phyloP scores from a whole-genome alignment of 2,329 filamentous ascomycete genomes.

The Diaporthe longicolla region DNA sequence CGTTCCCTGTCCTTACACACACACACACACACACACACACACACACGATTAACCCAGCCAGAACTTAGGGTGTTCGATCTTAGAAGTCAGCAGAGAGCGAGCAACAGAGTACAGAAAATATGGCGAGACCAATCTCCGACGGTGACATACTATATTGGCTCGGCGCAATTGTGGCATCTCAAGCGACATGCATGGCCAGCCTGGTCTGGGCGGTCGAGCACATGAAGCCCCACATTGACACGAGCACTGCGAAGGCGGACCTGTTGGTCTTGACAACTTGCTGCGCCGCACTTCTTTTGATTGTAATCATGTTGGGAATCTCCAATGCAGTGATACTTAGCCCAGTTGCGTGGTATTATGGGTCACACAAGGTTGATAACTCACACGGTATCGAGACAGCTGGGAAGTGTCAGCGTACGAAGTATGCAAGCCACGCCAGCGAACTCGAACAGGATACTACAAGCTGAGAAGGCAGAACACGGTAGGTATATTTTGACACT shows the following conservation, averaged over 20 bases:
- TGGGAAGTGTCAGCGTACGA: too few relatives aligned
- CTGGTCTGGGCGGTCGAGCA: constrained; percentile 13
- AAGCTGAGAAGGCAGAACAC: neutral
- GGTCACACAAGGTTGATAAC: neutral
- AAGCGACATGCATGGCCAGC: constrained; percentile 10
- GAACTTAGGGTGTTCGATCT: neutral
- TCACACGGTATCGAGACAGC: neutral
- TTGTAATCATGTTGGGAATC: neutral
- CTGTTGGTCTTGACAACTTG: neutral
- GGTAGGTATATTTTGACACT: neutral
- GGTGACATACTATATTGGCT: neutral
- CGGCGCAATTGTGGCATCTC: neutral
- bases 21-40: too few relatives aligned
- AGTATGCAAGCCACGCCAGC: neutral
- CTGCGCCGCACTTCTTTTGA: neutral
- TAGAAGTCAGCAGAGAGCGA: neutral
- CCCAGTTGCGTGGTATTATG: neutral
- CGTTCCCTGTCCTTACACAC: neutral
- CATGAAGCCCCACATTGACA: neutral
- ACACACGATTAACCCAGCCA: neutral
- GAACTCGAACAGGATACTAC: neutral
- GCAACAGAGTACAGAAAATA: neutral
- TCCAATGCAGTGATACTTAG: constrained; percentile 1
- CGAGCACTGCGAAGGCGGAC: neutral
- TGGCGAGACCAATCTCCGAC: neutral